Evolutionary conservation across 2,329 filamentous ascomycete species (phyloP).

Genomic region (Metarhizium album): DNA sequence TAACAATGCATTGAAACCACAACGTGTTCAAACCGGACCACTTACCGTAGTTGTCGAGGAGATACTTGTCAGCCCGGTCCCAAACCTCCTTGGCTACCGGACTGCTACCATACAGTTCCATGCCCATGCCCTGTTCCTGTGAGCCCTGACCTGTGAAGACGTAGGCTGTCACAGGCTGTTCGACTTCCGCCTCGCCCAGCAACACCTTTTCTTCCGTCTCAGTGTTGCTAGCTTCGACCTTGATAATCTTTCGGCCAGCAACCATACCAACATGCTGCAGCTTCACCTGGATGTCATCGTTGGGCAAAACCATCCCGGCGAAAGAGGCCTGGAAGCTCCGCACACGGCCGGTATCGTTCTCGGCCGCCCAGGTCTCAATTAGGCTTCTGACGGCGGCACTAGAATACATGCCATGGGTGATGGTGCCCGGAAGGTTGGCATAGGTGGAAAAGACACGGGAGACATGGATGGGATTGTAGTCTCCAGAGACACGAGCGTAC

Average conservation of each 20-base stretch:
- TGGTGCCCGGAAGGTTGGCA: slow-evolving; percentile 89
- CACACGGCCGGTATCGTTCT: slow-evolving; percentile 96
- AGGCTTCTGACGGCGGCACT: slow-evolving; percentile 92
- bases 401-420: slow-evolving; percentile 99
- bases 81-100: slow-evolving; percentile 92
- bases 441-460: slow-evolving; percentile 94
- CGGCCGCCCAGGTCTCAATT: slow-evolving; percentile 96
- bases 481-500: slow-evolving; percentile 92
- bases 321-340: slow-evolving; percentile 94
- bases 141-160: slow-evolving; percentile 98
- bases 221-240: slow-evolving; percentile 91
- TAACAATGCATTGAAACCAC: neutral
- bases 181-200: slow-evolving; percentile 89
- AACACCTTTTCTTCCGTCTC: slow-evolving; percentile 96
- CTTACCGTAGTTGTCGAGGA: slow-evolving; percentile 95
- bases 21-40: slow-evolving; percentile 6
- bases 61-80: slow-evolving; percentile 95
- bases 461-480: slow-evolving; percentile 98
- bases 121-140: slow-evolving; percentile 99
- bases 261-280: slow-evolving; percentile 97
- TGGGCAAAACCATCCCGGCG: slow-evolving; percentile 97
- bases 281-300: slow-evolving; percentile 90
- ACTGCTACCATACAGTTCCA: slow-evolving; percentile 94
- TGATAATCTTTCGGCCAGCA: slow-evolving; percentile 96
- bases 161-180: slow-evolving; percentile 93